Evolutionary conservation across 2,329 filamentous ascomycete species (phyloP), one percentile per base, ranked within the genome.

Genomic region (Fusarium paranaense): DNA sequence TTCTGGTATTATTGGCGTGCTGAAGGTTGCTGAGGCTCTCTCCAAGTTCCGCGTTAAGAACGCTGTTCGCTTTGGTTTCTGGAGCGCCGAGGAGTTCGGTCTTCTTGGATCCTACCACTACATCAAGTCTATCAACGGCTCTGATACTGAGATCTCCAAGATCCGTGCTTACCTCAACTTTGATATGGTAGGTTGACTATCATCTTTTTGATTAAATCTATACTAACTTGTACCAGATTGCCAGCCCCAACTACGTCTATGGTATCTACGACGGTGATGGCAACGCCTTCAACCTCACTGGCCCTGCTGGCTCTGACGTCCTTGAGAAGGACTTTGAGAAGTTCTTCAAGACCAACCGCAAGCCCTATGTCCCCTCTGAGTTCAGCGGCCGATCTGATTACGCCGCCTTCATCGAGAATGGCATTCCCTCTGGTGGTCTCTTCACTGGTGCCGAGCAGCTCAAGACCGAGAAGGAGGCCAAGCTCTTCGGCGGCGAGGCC

Each of bases 301-400:
- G 79, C 50, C 84, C 91, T 74, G 84, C 82, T 64, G 91, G 91
- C 0, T 92, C 90, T 10, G 90, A 88, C 18, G 85, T 91, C 69
- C 86, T 91, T 32, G 89, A 90, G 78, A 81, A 85, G 63, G 84
- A 90, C 69, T 92, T 91, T 79, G 85, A 89, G 74, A 81, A 88
- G 30, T 92, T 87, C 81, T 92, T 78, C 78, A 76, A 79, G 62
- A 80, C 79, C 50, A 83, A 87, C 60, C 86, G 84, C 18, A 79
- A 85, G 47, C 85, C 86, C 72, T 90, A 87, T 70, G 89, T 89
- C 0, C 88, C 89, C 32, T 90, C 90, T 27, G 87, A 88, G 54
- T 94, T 94, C 78, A 88, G 89, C 79, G 90, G 90, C 7, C 88
- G 91, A 62, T 90, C 88, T 52, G 92, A 94, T 79, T 93, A 94